Evolutionary conservation across 805 yeast species (phyloP), one percentile per base, ranked within the genome.

Genomic region (Pichia manshurica): DNA sequence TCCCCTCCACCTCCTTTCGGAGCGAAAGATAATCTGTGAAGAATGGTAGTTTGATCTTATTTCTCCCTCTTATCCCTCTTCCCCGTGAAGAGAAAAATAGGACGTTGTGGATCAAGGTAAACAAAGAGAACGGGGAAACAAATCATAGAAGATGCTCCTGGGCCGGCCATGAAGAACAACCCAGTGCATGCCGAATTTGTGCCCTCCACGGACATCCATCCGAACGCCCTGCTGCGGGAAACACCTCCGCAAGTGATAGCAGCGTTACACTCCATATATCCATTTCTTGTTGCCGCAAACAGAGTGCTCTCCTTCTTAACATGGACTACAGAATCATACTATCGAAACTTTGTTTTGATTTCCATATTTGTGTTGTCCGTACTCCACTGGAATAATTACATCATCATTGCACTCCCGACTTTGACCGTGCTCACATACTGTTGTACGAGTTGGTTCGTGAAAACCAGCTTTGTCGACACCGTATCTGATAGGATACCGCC

Each of bases 241-340:
- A 64, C 63, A 1, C 59, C 66, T n/a, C 80, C 80, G 3, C 54
- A 67, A 5, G 56, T 77, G n/a, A 66, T 77, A 7, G 63, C 75
- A 8, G 73, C 77, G 1, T 63, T 78, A 25, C 67, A 75, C 33
- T 65, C 71, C 37, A 66, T 72, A 28, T 76, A 73, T 51, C 82
- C 82, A 1, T 63, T 71, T 48, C 60, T 78, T 29, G 56, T 74
- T 15, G 54, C 77, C 20, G 57, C 72, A 5, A 81, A 78, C 56
- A 62, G 67, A 37, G 47, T 69, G 6, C 57, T 78, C 16, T 74
- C 74, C 34, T 58, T 74, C 13, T 50, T 76, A 19, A 76, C 82
- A 1, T 78, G 83, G 83, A 77, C 83, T 1, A 75, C 75, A 49
- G 73, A 68, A 4, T 76, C 75, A 46, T 62, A 73, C 9, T 75